Conservation (phyloP, 2,329 filamentous ascomycete genomes). For the Fusarium liriodendri region DNA sequence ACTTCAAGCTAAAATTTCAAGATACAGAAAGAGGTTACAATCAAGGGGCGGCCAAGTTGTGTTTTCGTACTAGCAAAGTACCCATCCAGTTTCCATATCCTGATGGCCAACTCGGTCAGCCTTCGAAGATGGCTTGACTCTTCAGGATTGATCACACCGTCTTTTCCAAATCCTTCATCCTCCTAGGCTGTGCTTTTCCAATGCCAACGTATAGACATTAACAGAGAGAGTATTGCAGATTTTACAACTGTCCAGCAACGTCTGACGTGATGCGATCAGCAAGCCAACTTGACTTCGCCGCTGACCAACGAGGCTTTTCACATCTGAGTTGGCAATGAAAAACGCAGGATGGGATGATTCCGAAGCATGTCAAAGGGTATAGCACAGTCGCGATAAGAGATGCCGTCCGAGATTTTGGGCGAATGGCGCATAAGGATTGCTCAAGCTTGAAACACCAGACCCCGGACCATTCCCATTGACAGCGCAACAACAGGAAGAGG, state of each 20-base stretch:
- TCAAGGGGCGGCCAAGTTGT: background rate
- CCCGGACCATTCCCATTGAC: conserved; percentile 23
- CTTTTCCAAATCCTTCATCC: background rate
- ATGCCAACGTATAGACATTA: background rate
- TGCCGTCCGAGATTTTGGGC: background rate
- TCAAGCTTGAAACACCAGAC: conserved; percentile 28
- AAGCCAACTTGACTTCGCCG: background rate
- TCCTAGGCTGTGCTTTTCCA: background rate
- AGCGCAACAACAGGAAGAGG: conserved; percentile 35
- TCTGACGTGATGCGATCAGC: conserved; percentile 21
- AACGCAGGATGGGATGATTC: conserved; percentile 26
- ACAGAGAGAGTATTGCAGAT: background rate
- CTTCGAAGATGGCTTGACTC: background rate
- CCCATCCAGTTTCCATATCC: background rate
- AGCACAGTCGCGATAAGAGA: conserved; percentile 2
- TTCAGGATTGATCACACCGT: background rate
- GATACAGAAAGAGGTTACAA: background rate
- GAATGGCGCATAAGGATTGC: conserved; percentile 28
- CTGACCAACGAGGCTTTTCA: conserved; percentile 21
- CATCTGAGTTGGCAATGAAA: conserved; percentile 18
- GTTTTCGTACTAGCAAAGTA: background rate
- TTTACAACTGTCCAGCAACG: background rate
- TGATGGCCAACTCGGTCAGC: background rate
- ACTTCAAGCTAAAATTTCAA: background rate
- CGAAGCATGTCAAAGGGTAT: conserved; percentile 19